phyloP scores from a whole-genome alignment of 192 early-diverging fungal genomes.

The Funneliformis geosporum region DNA sequence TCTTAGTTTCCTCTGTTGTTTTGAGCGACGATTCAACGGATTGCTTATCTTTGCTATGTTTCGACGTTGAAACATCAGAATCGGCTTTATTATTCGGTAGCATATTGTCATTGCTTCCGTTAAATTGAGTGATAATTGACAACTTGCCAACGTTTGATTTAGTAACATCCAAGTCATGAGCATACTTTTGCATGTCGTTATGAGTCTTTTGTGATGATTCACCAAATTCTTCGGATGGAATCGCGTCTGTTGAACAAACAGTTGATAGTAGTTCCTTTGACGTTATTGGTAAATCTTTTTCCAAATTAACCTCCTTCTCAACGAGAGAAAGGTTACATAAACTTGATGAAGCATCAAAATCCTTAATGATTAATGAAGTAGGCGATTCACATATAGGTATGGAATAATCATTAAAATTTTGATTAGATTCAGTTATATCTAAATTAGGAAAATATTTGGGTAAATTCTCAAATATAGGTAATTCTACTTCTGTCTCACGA shows the following conservation, averaged over 20 bases:
- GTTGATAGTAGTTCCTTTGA: background rate
- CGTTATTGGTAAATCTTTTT: background rate
- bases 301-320: too few relatives aligned
- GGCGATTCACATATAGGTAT: background rate
- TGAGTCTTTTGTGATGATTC: background rate
- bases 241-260: background rate
- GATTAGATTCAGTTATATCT: background rate
- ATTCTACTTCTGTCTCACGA: background rate
- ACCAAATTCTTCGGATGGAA: background rate
- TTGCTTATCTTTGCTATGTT: background rate
- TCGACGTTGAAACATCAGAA: background rate
- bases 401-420: background rate
- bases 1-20: background rate
- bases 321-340: background rate
- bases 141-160: too few relatives aligned
- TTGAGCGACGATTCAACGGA: background rate
- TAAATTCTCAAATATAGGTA: background rate
- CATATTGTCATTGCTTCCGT: too few relatives aligned
- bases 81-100: background rate
- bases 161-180: background rate
- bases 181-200: background rate
- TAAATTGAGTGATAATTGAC: too few relatives aligned
- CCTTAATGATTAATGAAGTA: background rate
- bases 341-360: background rate
- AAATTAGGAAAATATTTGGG: background rate